Evolutionary conservation across 768 basidiomycete genomes (phyloP).

Genomic region (Dendrothele bispora): DNA sequence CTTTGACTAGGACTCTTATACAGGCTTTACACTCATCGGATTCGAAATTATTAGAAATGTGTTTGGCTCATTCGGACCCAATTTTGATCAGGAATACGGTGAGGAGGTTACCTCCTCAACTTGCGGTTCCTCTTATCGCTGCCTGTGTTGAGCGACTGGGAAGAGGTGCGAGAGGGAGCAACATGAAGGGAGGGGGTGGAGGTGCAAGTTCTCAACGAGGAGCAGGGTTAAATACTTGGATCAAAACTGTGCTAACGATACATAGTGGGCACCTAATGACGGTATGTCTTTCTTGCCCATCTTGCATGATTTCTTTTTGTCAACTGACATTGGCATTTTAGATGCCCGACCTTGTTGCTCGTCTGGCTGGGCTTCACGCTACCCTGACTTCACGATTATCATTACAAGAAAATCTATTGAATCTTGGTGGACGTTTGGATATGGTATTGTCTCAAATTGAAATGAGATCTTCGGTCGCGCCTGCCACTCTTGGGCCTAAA

Average conservation of each 20-base stretch:
- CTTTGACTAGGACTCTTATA: constrained; percentile 89
- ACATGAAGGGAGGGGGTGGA: constrained; percentile 75
- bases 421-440: constrained; percentile 87
- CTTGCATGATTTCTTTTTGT: constrained; percentile 27
- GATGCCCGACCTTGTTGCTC: constrained; percentile 91
- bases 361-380: constrained; percentile 82
- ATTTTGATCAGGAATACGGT: constrained; percentile 85
- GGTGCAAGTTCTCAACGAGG: constrained; percentile 81
- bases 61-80: constrained; percentile 81
- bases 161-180: constrained; percentile 66
- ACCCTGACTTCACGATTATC: constrained; percentile 77
- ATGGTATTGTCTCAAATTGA: constrained; percentile 94
- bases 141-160: constrained; percentile 90
- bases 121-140: constrained; percentile 82
- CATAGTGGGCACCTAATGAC: constrained; percentile 95
- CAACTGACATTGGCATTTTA: constrained; percentile 29
- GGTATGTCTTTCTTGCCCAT: constrained; percentile 45
- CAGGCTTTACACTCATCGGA: constrained; percentile 97
- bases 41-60: constrained; percentile 81
- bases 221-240: constrained; percentile 69
- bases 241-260: constrained; percentile 77
- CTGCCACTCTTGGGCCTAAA: constrained; percentile 49
- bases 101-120: constrained; percentile 78
- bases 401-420: constrained; percentile 81
- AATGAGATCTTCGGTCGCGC: constrained; percentile 74